Percentiles rank a stretch among this genome's conserved stretches.
Evolutionary conservation across 2,329 filamentous ascomycete species (phyloP).

Genomic region (Scedosporium dehoogii): DNA sequence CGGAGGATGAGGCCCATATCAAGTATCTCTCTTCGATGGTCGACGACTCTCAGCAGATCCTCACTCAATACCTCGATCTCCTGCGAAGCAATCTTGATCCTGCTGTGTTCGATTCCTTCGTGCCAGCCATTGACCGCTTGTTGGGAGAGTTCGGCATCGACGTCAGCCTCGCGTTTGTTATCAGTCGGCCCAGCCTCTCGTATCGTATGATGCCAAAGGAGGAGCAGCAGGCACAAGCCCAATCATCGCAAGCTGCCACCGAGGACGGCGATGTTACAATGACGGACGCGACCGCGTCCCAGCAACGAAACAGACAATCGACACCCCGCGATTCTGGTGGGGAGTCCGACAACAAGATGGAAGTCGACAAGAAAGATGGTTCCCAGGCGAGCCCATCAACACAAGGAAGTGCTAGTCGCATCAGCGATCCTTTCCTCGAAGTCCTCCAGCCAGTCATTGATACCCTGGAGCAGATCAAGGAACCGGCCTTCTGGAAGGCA

Average conservation of each 20-base stretch:
- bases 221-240: neutral
- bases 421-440: conserved; percentile 42
- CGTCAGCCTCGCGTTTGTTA: conserved; percentile 72
- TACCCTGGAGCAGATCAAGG: conserved; percentile 51
- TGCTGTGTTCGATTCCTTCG: conserved; percentile 65
- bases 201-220: conserved; percentile 41
- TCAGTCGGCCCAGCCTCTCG: conserved; percentile 66
- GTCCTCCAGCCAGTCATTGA: conserved; percentile 67
- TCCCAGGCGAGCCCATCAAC: neutral
- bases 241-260: conserved; percentile 7
- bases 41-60: conserved; percentile 78
- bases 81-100: conserved; percentile 69
- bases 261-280: conserved; percentile 53
- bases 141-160: conserved; percentile 73
- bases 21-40: conserved; percentile 83
- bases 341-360: conserved; percentile 15
- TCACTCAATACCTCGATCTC: conserved; percentile 83
- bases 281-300: conserved; percentile 23
- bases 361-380: conserved; percentile 1
- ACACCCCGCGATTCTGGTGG: conserved; percentile 16
- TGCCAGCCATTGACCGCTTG: conserved; percentile 66
- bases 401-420: neutral
- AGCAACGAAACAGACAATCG: neutral
- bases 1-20: conserved; percentile 66
- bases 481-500: conserved; percentile 54